Conservation (phyloP, 2,329 filamentous ascomycete genomes). For the Raffaelea arxii region DNA sequence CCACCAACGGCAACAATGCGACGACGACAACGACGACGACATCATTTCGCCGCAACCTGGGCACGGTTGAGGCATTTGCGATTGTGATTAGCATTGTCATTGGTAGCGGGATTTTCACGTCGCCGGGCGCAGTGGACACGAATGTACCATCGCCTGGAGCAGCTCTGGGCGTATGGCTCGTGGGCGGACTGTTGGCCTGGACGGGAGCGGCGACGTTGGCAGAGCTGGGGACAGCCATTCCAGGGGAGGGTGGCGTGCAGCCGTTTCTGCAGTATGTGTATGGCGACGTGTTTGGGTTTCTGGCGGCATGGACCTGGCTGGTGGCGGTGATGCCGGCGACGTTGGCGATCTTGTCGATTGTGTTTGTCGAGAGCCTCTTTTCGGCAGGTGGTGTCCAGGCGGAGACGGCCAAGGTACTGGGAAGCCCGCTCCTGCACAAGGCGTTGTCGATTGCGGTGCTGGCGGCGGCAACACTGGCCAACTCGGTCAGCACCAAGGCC, state of each 20-base stretch:
- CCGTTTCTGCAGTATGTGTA: conserved; percentile 52
- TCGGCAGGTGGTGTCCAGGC: conserved; percentile 23
- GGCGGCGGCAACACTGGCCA: conserved; percentile 36
- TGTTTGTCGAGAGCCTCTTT: conserved; percentile 52
- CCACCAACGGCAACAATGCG: too few species aligned
- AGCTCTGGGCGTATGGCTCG: conserved; percentile 48
- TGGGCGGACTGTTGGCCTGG: conserved; percentile 55
- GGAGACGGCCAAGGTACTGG: background rate
- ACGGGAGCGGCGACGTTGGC: conserved; percentile 53
- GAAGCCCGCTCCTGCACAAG: conserved; percentile 33
- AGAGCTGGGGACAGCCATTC: conserved; percentile 53
- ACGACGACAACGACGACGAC: background rate
- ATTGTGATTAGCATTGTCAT: conserved; percentile 56
- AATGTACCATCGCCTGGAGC: conserved; percentile 52
- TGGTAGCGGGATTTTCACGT: conserved; percentile 57
- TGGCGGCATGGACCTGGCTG: conserved; percentile 57
- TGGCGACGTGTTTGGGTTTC: conserved; percentile 50
- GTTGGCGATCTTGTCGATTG: conserved; percentile 53
- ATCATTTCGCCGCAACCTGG: conserved; percentile 37
- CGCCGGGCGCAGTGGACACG: conserved; percentile 52
- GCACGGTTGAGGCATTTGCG: conserved; percentile 41
- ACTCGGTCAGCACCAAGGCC: conserved; percentile 45
- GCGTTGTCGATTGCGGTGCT: conserved; percentile 39
- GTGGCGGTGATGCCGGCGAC: conserved; percentile 56
- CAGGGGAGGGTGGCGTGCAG: conserved; percentile 54